Evolutionary conservation across 805 yeast species (phyloP), one percentile per base, ranked within the genome.

Genomic region (Metschnikowia noctiluminum): DNA sequence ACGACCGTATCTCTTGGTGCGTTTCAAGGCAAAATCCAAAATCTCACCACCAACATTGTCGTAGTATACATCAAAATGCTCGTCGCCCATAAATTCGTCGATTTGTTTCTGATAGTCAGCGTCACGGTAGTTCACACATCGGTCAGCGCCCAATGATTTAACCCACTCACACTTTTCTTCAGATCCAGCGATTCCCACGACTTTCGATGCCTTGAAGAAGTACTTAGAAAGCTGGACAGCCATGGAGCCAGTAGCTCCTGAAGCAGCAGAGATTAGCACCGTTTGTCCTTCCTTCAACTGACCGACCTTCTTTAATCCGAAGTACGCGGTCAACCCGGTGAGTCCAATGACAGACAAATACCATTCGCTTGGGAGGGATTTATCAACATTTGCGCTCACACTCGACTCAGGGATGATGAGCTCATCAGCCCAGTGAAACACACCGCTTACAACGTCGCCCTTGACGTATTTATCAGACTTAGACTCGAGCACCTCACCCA

Each of bases 181-280:
- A 9, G 82, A 77, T 48, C 88, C 87, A 14, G 87, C 80, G 53
- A 82, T 75, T 38, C 84, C 88, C 59, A 82, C 72, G 27, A 84
- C 82, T 55, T 71, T 77, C 38, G 72, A 64, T 28, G 84, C 84
- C 35, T 77, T 77, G 60, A 77, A 70, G 10, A 78, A 63, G 36
- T 75, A 66, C 51, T 79, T 68, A 38, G 87, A 83, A 11, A 84
- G 60, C 61, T 82, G 87, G 16, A 82, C 78, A 42, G 71, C 78
- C 42, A 74, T 65, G 27, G 80, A 74, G 12, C 89, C 89, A n/a
- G 84, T 84, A n/a, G 87, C 87, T 51, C 89, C 89, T 7, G 84
- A 77, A 12, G 89, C 89, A 49, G 87, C 88, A 15, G 84, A 77
- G 40, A 84, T 68, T 40, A 82, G 64, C 54, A 79, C 70, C 7